Evolutionary conservation across 495 filamentous ascomycete species (phyloP), one percentile per base, ranked within the genome.

Genomic region (Glarea lozoyensis): DNA sequence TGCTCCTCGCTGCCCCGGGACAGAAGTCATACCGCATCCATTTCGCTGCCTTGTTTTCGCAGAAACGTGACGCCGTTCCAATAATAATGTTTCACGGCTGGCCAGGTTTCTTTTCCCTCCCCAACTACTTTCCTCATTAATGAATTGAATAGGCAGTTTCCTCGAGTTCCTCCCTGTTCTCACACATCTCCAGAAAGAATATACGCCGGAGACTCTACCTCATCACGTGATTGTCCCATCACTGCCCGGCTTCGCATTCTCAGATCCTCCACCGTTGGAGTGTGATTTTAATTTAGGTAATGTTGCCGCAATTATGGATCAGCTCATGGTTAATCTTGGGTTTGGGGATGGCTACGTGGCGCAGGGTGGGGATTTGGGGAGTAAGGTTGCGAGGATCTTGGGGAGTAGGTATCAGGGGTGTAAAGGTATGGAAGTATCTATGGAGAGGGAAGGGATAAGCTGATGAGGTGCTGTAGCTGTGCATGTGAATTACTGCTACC

Each of bases 311-410:
- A 53, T 81, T 2, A 40, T 83, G 9, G 58, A 84, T 55, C 54
- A 68, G 24, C 49, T 86, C 2, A 83, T 84, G 77, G 57, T 61
- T 12, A 60, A 62, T 12, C 56, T 83, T 1, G 79, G 80, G 0
- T 80, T 84, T 40, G 63, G 55, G 3, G 58, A 59, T 22, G 75
- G 73, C 1, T 85, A 86, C 53, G 58, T 84, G 18, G 71, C 68
- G 0, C 76, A 83, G 48, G 81, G 82, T 1, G 82, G 81, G 11
- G 81, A 87, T 49, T 67, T 84, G 36, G 82, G 82, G 2, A 69
- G 67, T 48, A 53, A 59, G 5, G 38, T 84, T 13, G 63, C 68
- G 0, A 54, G 70, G 17, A 40, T 63, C 0, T 35, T 82, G 42
- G 64, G 59, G 1, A 50, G 29, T 1, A 37, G 36, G n/a, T 47